These are phyloP conservation scores for Vanderwaltozyma tropicalis DNA, from an alignment of 805 yeast genomes.

Conservation along the genomic window DNA sequence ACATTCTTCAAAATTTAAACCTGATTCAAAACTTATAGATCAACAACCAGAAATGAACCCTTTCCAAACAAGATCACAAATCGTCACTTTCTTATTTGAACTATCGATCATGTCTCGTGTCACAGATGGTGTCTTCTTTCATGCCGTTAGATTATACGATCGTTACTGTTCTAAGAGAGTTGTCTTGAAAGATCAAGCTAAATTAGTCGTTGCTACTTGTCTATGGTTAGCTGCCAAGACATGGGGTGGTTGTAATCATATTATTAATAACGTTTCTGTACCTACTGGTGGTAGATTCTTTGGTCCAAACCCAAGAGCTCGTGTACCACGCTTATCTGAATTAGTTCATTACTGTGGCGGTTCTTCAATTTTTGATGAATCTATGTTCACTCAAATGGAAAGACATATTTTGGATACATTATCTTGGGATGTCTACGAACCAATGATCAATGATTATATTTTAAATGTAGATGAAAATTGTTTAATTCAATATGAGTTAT, in stretches of 20 bases:
- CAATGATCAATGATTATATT: slow-evolving; percentile 41
- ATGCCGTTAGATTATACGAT: slow-evolving; percentile 68
- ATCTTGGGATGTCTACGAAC: slow-evolving; percentile 60
- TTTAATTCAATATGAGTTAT: slow-evolving; percentile 28
- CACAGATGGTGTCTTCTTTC: slow-evolving; percentile 54
- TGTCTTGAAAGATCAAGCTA: slow-evolving; percentile 75
- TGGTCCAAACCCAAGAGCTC: slow-evolving; percentile 62
- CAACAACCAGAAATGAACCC: slow-evolving; percentile 81
- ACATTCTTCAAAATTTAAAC: slow-evolving; percentile 31
- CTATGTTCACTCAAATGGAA: slow-evolving; percentile 64
- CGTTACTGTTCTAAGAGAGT: slow-evolving; percentile 82
- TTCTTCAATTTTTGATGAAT: slow-evolving; percentile 44
- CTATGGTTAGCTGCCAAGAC: slow-evolving; percentile 85
- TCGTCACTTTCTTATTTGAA: slow-evolving; percentile 74
- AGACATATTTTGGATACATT: slow-evolving; percentile 57
- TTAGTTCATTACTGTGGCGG: slow-evolving; percentile 60
- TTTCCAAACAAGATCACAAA: slow-evolving; percentile 52
- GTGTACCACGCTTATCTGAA: slow-evolving; percentile 64
- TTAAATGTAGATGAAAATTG: slow-evolving; percentile 34
- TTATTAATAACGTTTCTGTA: slow-evolving; percentile 37
- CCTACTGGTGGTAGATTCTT: slow-evolving; percentile 48
- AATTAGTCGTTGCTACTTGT: slow-evolving; percentile 81
- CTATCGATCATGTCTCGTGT: slow-evolving; percentile 51
- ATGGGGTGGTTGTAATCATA: slow-evolving; percentile 61
- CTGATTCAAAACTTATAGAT: slow-evolving; percentile 54